Percentiles rank a stretch among this genome's conserved stretches.
These are phyloP conservation scores for Orobanche coerulescens DNA, from an alignment of 257 asterid genomes.

Conservation along the genomic window DNA sequence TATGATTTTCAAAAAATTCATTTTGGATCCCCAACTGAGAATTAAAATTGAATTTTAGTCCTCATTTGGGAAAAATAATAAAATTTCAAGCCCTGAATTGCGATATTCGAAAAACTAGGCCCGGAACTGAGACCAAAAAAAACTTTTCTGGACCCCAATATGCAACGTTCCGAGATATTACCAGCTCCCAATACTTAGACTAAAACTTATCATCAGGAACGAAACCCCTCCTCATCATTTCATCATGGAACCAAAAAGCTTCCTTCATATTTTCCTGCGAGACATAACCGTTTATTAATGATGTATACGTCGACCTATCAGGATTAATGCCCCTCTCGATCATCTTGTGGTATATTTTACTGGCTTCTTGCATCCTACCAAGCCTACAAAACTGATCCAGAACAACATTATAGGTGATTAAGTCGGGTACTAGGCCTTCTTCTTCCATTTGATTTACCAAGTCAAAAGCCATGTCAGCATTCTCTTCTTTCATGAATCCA, in stretches of 20 bases:
- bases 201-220: slow-evolving; percentile 72
- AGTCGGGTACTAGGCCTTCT: slow-evolving; percentile 40
- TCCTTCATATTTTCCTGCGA: slow-evolving; percentile 54
- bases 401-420: slow-evolving; percentile 49
- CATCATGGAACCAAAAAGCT: slow-evolving; percentile 63
- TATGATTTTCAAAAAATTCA: too few species aligned
- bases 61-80: too few species aligned
- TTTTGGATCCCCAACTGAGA: too few species aligned
- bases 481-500: slow-evolving; percentile 61
- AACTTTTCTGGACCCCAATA: too few species aligned
- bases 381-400: slow-evolving; percentile 47
- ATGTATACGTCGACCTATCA: slow-evolving; percentile 46
- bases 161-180: background rate
- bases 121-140: too few species aligned
- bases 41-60: too few species aligned
- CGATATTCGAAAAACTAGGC: too few species aligned
- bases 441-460: slow-evolving; percentile 51
- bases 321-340: slow-evolving; percentile 39
- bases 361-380: slow-evolving; percentile 66
- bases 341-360: slow-evolving; percentile 39
- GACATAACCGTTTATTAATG: slow-evolving; percentile 53
- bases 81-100: too few species aligned
- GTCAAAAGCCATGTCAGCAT: slow-evolving; percentile 39
- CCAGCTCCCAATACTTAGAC: slow-evolving; percentile 15
- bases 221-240: slow-evolving; percentile 65